These are phyloP conservation scores for Westerdykella ornata DNA, from an alignment of 2,329 filamentous ascomycete genomes.

Conservation along the genomic window DNA sequence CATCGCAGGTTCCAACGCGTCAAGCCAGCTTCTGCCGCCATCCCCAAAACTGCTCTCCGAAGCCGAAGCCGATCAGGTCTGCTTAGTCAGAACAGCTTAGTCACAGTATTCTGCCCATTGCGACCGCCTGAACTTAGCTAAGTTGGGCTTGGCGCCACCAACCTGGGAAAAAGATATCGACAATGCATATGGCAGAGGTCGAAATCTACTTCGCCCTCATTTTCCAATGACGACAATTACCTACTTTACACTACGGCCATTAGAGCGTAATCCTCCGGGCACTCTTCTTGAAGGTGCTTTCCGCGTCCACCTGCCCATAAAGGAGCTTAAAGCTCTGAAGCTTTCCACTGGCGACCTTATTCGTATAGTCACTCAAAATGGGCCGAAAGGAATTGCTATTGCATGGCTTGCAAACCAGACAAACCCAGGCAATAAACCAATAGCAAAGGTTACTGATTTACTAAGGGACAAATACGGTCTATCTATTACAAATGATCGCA, in stretches of 20 bases:
- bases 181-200: background rate
- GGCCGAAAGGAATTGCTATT: conserved; percentile 50
- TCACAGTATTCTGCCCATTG: background rate
- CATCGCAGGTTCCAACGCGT: conserved; percentile 24
- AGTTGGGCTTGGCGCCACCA: background rate
- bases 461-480: conserved; percentile 68
- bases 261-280: conserved; percentile 42
- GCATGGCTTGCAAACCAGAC: conserved; percentile 53
- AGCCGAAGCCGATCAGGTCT: background rate
- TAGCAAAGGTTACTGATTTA: conserved; percentile 59
- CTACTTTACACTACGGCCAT: conserved; percentile 50
- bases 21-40: background rate
- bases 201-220: background rate
- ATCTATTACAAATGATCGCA: conserved; percentile 50
- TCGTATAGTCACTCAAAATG: conserved; percentile 42
- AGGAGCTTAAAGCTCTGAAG: conserved; percentile 50
- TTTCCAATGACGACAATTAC: conserved; percentile 17
- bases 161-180: background rate
- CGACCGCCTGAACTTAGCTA: background rate
- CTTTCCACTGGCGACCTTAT: conserved; percentile 56
- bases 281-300: conserved; percentile 52
- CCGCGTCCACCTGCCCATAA: conserved; percentile 51
- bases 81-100: background rate
- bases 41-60: background rate
- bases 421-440: conserved; percentile 34